phyloP scores from a whole-genome alignment of 164 flowering plant species.

The Akebia trifoliata region DNA sequence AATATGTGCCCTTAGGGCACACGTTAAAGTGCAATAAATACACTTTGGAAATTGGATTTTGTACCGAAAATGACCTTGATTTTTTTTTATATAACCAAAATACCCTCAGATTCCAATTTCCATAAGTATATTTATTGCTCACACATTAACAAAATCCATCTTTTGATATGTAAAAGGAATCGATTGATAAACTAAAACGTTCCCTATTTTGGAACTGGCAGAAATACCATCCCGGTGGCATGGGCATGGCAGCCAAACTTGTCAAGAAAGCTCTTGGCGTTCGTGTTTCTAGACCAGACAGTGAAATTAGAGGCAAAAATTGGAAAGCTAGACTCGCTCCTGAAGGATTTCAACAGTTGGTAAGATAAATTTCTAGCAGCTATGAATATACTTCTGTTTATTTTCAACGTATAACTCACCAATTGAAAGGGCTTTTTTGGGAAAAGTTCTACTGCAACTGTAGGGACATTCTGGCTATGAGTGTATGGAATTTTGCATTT shows the following conservation, averaged over 20 bases:
- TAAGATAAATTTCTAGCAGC: conserved; percentile 12
- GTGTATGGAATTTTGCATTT: background rate
- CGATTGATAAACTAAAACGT: too few species aligned
- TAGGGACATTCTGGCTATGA: background rate
- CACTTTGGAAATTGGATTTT: too few species aligned
- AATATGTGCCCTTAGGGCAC: too few species aligned
- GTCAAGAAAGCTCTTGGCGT: conserved; percentile 34
- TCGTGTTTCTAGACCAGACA: conserved; percentile 28
- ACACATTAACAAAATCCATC: too few species aligned
- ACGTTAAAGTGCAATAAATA: too few species aligned
- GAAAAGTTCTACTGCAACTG: background rate
- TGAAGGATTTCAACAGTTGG: conserved; percentile 27
- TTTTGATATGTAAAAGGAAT: too few species aligned
- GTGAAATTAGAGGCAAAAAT: conserved; percentile 18
- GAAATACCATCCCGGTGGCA: conserved; percentile 45
- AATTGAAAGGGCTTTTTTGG: background rate
- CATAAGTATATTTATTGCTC: background rate
- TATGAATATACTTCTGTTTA: background rate
- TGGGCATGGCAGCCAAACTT: conserved; percentile 32
- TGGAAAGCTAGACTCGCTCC: conserved; percentile 23
- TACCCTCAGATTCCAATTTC: background rate
- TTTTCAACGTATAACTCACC: background rate
- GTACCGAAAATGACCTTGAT: too few species aligned
- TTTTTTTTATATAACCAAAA: too few species aligned
- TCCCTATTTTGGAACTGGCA: conserved; percentile 20